These are phyloP conservation scores for Parascedosporium putredinis DNA, from an alignment of 2,329 filamentous ascomycete species.

Conservation along the genomic window DNA sequence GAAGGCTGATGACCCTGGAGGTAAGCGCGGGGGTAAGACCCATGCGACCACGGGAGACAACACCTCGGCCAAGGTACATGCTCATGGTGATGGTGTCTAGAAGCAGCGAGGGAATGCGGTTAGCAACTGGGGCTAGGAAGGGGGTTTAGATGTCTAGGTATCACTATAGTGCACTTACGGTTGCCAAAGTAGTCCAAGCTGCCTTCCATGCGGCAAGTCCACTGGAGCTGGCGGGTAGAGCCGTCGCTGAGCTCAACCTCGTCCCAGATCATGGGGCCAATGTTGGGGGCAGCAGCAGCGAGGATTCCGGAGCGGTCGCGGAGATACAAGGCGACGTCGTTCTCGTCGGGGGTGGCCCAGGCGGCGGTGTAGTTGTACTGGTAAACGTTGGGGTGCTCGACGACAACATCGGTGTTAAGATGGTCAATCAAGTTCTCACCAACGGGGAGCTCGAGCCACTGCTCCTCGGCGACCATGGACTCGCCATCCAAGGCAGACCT, in stretches of 20 bases:
- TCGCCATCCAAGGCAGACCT: slow-evolving; percentile 34
- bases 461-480: slow-evolving; percentile 36
- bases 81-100: slow-evolving; percentile 41
- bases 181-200: slow-evolving; percentile 28
- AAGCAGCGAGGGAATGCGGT: neutral
- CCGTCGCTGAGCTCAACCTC: slow-evolving; percentile 47
- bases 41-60: slow-evolving; percentile 49
- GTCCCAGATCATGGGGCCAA: slow-evolving; percentile 46
- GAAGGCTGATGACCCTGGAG: slow-evolving; percentile 47
- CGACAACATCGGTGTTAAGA: slow-evolving; percentile 37
- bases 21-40: slow-evolving; percentile 47
- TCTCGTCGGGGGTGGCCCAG: slow-evolving; percentile 35
- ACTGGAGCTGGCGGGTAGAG: slow-evolving; percentile 53
- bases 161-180: slow-evolving; percentile 16
- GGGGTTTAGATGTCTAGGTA: neutral
- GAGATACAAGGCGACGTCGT: slow-evolving; percentile 31
- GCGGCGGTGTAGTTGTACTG: slow-evolving; percentile 59
- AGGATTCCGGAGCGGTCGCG: slow-evolving; percentile 46
- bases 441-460: slow-evolving; percentile 50
- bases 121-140: neutral
- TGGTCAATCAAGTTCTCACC: slow-evolving; percentile 50
- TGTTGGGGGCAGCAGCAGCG: slow-evolving; percentile 54
- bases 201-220: slow-evolving; percentile 54
- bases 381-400: slow-evolving; percentile 31
- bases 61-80: slow-evolving; percentile 54